Percentiles rank a stretch among this genome's conserved stretches.
These are phyloP conservation scores for Aureobasidium sp. DNA, from an alignment of 2,329 filamentous ascomycete genomes.

Conservation along the genomic window DNA sequence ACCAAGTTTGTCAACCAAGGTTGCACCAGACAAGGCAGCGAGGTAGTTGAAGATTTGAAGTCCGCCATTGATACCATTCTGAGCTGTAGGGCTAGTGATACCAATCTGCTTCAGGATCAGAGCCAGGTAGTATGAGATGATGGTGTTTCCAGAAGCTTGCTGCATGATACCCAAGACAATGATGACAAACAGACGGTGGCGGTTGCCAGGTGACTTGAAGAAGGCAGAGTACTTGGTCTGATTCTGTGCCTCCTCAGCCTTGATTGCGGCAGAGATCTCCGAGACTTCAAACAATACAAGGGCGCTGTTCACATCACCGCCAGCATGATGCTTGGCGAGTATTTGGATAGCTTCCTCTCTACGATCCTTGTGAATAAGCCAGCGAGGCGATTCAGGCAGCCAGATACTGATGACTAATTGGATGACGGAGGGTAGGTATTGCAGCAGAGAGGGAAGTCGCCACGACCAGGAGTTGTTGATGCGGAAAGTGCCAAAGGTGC, in stretches of 20 bases:
- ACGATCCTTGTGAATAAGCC: constrained; percentile 51
- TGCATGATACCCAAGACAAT: constrained; percentile 58
- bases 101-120: constrained; percentile 33
- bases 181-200: constrained; percentile 57
- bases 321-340: constrained; percentile 51
- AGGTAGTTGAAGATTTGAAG: constrained; percentile 70
- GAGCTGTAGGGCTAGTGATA: constrained; percentile 33
- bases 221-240: constrained; percentile 27
- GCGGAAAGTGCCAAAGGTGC: constrained; percentile 26
- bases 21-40: constrained; percentile 51
- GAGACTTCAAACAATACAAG: constrained; percentile 74
- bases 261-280: constrained; percentile 59
- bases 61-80: constrained; percentile 44
- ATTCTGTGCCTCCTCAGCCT: neutral
- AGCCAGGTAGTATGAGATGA: constrained; percentile 44
- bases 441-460: constrained; percentile 54
- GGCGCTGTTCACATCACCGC: constrained; percentile 35
- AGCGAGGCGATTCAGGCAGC: constrained; percentile 53
- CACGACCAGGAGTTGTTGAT: constrained; percentile 36
- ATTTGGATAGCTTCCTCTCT: constrained; percentile 54
- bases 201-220: constrained; percentile 64
- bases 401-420: constrained; percentile 51
- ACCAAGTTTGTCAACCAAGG: constrained; percentile 39
- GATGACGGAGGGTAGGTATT: constrained; percentile 56
- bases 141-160: constrained; percentile 60